Percentiles rank a stretch among this genome's conserved stretches.
phyloP scores from a whole-genome alignment of 148 eudicot species.

The Rhododendron simsii region DNA sequence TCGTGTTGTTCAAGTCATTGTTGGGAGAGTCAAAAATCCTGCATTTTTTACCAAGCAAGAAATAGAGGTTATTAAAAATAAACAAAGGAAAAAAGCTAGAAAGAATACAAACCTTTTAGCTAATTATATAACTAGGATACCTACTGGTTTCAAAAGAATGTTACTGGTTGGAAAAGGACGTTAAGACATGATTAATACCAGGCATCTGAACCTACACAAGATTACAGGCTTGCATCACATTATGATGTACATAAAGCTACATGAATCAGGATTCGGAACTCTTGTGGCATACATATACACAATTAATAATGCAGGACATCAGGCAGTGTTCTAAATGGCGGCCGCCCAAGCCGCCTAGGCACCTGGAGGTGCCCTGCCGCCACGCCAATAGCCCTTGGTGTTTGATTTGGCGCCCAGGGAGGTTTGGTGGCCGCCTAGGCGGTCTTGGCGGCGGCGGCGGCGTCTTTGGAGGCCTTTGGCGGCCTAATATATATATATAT shows the following conservation, averaged over 20 bases:
- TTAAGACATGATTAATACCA: neutral
- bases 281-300: neutral
- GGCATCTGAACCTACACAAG: neutral
- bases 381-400: no score
- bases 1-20: constrained; percentile 41
- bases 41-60: constrained; percentile 9
- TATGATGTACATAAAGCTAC: neutral
- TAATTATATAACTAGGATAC: neutral
- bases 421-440: no score
- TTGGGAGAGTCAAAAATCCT: constrained; percentile 85
- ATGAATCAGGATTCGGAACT: neutral
- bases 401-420: no score
- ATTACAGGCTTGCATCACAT: neutral
- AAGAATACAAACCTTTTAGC: neutral
- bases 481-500: no score
- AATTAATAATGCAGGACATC: neutral
- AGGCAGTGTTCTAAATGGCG: no score
- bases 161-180: neutral
- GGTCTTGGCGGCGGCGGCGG: no score
- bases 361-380: no score
- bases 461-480: no score
- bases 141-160: neutral
- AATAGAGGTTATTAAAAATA: neutral
- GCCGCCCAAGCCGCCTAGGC: no score
- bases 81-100: neutral